These are phyloP conservation scores for Termitomyces sp. DNA, from an alignment of 768 basidiomycete genomes.

Conservation along the genomic window DNA sequence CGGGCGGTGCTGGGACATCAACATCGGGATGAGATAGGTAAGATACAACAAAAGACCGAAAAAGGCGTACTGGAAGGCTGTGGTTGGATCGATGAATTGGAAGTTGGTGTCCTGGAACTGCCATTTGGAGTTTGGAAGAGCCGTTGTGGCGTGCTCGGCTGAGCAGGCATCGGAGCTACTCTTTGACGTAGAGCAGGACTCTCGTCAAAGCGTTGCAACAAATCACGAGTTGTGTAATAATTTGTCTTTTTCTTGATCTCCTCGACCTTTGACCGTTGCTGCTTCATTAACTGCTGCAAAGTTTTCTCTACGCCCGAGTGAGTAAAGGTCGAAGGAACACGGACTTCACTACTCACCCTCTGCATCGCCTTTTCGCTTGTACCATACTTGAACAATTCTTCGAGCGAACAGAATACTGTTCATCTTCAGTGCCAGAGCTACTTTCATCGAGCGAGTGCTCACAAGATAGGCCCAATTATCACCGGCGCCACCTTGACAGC, in stretches of 20 bases:
- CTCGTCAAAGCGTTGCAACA: slow-evolving; percentile 90
- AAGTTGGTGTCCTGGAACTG: slow-evolving; percentile 3
- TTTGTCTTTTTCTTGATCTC: slow-evolving; percentile 98
- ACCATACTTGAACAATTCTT: slow-evolving; percentile 82
- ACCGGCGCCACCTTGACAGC: slow-evolving; percentile 54
- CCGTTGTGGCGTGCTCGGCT: slow-evolving; percentile 22
- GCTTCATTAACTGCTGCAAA: slow-evolving; percentile 66
- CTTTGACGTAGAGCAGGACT: slow-evolving; percentile 43
- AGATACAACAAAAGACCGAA: neutral
- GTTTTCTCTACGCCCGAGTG: slow-evolving; percentile 60
- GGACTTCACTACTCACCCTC: slow-evolving; percentile 55
- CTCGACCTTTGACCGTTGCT: slow-evolving; percentile 83
- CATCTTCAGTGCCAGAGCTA: slow-evolving; percentile 3
- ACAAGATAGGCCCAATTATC: slow-evolving; percentile 76
- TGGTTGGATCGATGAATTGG: slow-evolving; percentile 6
- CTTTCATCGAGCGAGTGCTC: slow-evolving; percentile 26
- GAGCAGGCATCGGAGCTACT: slow-evolving; percentile 18
- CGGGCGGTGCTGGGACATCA: slow-evolving; percentile 16
- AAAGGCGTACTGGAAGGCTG: slow-evolving; percentile 6
- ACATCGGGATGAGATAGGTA: neutral
- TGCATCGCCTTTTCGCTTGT: slow-evolving; percentile 69
- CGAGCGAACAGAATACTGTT: slow-evolving; percentile 70
- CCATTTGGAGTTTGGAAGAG: slow-evolving; percentile 22
- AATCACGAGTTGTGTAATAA: slow-evolving; percentile 86
- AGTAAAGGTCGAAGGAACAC: neutral